Evolutionary conservation across 2,329 filamentous ascomycete genomes (phyloP), one percentile per base, ranked within the genome.

Genomic region (Stagonosporopsis chrysanthemi): DNA sequence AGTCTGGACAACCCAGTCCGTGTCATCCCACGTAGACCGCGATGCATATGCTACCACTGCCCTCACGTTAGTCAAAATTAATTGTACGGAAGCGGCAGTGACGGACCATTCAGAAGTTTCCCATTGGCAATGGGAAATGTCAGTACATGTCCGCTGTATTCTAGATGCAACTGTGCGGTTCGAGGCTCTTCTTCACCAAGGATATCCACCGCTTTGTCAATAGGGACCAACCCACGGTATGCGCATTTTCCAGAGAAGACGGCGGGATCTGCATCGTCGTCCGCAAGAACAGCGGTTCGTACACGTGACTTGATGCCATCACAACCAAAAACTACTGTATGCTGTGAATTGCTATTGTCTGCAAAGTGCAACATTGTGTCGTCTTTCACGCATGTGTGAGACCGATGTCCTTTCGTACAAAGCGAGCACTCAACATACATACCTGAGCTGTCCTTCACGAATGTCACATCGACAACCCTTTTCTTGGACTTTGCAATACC

Each of bases 231-330:
- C 0, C 83, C 83, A 6, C 88, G 80, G 72, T 87, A 90, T 31
- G 84, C 87, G 71, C 84, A 85, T 60, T 87, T 86, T 29, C 82
- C 77, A 0, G 81, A 82, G 67, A 86, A 89, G 1, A 76, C 69
- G 0, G 86, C 78, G 6, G 52, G 23, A 24, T 79, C 68, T 0
- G 80, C 74, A 3, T 79, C 76, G 0, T 60, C 46, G 2, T 78
- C 68, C 0, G 82, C 84, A 2, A 88, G 75, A 5, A 89, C 70
- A 14, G 84, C 69, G 28, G 81, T 69, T 7, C 87, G 78, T 2
- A 83, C 78, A 3, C 78, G 76, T 0, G 84, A 86, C 67, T 86
- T 86, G 66, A 90, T 86, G 0, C 87, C 87, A 71, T 90, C 87
- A 67, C 85, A 87, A 5, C 84, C 86, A 53, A 89, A 78, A 0